Conservation (phyloP, 176 grass and related monocot species). For the Cocos nucifera region DNA sequence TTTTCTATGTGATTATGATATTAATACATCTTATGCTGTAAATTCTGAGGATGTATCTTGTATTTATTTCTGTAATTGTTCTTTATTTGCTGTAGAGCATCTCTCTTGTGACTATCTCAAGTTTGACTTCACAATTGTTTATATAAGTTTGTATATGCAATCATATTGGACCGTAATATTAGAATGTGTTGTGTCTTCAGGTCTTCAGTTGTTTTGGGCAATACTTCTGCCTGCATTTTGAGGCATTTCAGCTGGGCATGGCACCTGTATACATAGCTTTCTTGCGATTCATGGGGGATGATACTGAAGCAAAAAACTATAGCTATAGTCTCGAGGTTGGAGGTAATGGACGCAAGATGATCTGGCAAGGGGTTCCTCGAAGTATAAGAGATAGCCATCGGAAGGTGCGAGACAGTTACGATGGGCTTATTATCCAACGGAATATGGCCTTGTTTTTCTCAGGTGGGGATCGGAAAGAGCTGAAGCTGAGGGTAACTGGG, state of each 20-base stretch:
- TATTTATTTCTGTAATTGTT: too few relatives aligned
- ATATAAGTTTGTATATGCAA: too few relatives aligned
- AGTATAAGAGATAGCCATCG: conserved; percentile 92
- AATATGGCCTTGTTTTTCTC: conserved; percentile 98
- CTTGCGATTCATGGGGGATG: conserved; percentile 89
- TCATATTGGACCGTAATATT: too few relatives aligned
- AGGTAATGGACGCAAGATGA: conserved; percentile 77
- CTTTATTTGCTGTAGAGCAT: too few relatives aligned
- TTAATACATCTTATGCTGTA: too few relatives aligned
- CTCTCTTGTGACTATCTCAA: too few relatives aligned
- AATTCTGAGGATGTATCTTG: too few relatives aligned
- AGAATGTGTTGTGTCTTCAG: conserved; percentile 19
- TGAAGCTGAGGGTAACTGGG: conserved; percentile 84
- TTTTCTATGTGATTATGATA: too few relatives aligned
- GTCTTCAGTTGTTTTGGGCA: conserved; percentile 97
- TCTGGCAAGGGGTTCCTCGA: conserved; percentile 89
- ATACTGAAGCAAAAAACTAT: conserved; percentile 79
- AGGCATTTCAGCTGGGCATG: conserved; percentile 82
- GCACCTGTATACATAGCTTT: conserved; percentile 91
- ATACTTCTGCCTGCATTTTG: conserved; percentile 91
- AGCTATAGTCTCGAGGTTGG: conserved; percentile 95
- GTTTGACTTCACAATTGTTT: too few relatives aligned
- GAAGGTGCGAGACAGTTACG: conserved; percentile 87
- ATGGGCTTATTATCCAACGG: conserved; percentile 91
- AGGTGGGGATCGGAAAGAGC: conserved; percentile 75